Evolutionary conservation across 257 asterid species (phyloP), one percentile per base, ranked within the genome.

Genomic region (Jacaranda mimosifolia): DNA sequence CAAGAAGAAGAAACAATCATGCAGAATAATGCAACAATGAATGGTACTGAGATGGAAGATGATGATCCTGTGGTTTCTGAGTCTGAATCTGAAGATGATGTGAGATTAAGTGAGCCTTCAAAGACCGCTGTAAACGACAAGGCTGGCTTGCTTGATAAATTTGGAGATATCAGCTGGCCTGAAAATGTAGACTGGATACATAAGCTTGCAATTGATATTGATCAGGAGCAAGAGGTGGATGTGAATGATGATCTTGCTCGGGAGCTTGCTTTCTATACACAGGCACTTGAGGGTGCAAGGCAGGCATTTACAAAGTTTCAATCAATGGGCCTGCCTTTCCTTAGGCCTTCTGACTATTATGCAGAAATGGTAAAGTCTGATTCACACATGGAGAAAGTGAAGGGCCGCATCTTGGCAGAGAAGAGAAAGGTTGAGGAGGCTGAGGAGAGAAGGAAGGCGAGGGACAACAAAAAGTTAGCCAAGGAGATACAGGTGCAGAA

Each of bases 361-460:
- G 99, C 98, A 0, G 99, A 93, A 65, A 95, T 93, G 99, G 97
- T 87, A 48, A 96, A 96, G 80, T 72, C 98, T 1, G 99, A 96
- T 72, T 0, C 83, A 0, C 99, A 96, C 85, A 93, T 96, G 97
- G 98, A 81, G 90, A 96, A 90, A 81, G 92, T 93, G 65, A 96
- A 96, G 90, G 89, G 97, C 48, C 85, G 91, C 14, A 91, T 93
- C 4, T 80, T 96, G 82, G 90, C 96, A 0, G 98, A 90, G 89
- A 96, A 96, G 91, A 88, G 66, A 70, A 87, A 56, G 82, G 63
- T 85, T 6, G 97, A 93, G 87, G 98, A 96, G 76, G 89, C 94
- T 1, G 98, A 91, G 74, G 97, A 96, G 89, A 93, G 99, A 39
- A 86, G 88, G 81, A 96, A 96, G 85, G 84, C 90, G 1, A 84